Conservation (phyloP, 2,329 filamentous ascomycete species). For the Dissoconium aciculare region DNA sequence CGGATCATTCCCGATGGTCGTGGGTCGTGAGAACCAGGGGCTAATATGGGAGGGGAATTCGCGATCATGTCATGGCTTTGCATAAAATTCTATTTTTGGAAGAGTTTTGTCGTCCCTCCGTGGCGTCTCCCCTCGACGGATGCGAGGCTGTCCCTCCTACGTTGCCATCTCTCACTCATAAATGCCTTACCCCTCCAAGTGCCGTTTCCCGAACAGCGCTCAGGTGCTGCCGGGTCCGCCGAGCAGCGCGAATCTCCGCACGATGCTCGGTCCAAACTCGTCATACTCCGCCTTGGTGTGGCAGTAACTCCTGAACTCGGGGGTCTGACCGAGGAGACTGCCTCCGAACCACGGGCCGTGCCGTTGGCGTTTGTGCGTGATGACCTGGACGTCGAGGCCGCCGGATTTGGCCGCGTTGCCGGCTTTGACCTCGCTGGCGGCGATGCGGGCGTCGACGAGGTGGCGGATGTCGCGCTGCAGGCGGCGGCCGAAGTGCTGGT, state of each 20-base stretch:
- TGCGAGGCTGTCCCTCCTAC: too few species aligned
- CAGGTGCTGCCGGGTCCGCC: conserved; percentile 78
- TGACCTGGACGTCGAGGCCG: conserved; percentile 90
- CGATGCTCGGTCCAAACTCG: conserved; percentile 90
- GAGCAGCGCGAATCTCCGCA: conserved; percentile 81
- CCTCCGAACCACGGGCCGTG: conserved; percentile 98
- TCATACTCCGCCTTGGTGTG: conserved; percentile 72
- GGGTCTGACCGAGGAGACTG: conserved; percentile 87
- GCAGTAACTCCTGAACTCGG: conserved; percentile 97
- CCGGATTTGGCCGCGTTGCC: conserved; percentile 77
- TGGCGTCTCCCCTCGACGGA: too few species aligned
- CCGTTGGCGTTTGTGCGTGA: conserved; percentile 91
- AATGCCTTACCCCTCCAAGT: too few species aligned
- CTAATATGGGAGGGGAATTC: too few species aligned
- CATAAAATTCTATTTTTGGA: too few species aligned
- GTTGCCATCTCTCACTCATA: too few species aligned
- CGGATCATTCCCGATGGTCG: too few species aligned
- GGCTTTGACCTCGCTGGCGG: conserved; percentile 78
- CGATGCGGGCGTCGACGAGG: conserved; percentile 82
- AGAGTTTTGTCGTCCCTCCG: too few species aligned
- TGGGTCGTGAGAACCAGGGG: too few species aligned
- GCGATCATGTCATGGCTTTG: too few species aligned
- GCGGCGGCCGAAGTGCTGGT: conserved; percentile 94
- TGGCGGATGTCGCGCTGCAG: conserved; percentile 96
- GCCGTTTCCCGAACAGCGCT: too few species aligned